Conservation (phyloP, 208 protist species). For the Crithidia thermophila region DNA sequence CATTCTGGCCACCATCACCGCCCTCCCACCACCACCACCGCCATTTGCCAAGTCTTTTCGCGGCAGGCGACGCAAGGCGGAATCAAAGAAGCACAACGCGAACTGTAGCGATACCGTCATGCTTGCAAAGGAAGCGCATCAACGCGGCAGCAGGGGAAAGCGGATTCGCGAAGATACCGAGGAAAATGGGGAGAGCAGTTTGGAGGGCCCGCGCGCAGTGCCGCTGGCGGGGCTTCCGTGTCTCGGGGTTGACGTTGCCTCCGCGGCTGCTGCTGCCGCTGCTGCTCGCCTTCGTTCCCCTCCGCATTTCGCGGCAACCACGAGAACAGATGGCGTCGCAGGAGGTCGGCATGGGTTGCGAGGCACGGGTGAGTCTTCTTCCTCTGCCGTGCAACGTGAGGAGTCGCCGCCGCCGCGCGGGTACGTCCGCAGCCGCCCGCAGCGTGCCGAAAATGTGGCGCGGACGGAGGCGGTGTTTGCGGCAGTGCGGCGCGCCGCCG, state of each 20-base stretch:
- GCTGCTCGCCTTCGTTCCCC: no score
- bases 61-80: not conserved
- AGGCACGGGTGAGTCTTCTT: no score
- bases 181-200: no score
- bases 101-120: not conserved
- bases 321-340: no score
- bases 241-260: slow-evolving; percentile 18
- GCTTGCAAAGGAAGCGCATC: not conserved
- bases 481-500: slow-evolving; percentile 19
- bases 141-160: no score
- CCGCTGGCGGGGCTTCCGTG: slow-evolving; percentile 24
- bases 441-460: slow-evolving; percentile 11
- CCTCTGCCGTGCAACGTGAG: not conserved
- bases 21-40: slow-evolving; percentile 10
- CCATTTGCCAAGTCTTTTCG: not conserved
- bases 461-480: slow-evolving; percentile 12
- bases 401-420: not conserved
- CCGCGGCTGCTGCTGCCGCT: slow-evolving; percentile 1
- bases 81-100: not conserved
- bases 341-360: no score
- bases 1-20: slow-evolving; percentile 30
- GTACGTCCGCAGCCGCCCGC: slow-evolving; percentile 29
- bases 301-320: no score
- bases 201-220: not conserved
- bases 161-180: no score